Evolutionary conservation across 1,139 yeast genomes (phyloP).

Genomic region (Lodderomyces theae): DNA sequence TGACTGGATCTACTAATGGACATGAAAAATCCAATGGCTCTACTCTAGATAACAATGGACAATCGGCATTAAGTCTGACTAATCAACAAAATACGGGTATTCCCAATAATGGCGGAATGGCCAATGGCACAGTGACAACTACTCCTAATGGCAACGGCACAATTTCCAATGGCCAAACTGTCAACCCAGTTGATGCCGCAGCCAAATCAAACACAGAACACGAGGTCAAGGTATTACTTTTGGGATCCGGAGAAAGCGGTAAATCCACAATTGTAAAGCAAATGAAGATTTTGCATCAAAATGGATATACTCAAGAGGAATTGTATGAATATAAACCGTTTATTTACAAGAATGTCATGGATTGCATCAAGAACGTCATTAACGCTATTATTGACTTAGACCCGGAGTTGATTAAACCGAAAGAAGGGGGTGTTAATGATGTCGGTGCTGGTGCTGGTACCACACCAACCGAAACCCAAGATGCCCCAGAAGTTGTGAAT

Average conservation of each 20-base stretch:
- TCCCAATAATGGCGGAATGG: conserved; percentile 4
- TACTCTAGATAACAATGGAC: conserved; percentile 7
- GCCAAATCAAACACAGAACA: conserved; percentile 18
- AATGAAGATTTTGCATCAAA: conserved; percentile 68
- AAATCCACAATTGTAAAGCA: conserved; percentile 76
- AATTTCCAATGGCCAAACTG: conserved; percentile 5
- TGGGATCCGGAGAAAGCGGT: conserved; percentile 82
- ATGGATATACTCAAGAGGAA: conserved; percentile 66
- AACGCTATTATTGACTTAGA: conserved; percentile 53
- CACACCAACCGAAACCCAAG: conserved; percentile 9
- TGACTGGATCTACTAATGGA: conserved; percentile 3
- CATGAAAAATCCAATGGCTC: conserved; percentile 3
- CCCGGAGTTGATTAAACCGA: conserved; percentile 43
- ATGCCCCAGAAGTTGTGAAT: neutral
- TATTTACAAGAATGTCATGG: conserved; percentile 64
- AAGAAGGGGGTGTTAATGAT: neutral
- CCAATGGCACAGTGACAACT: conserved; percentile 5
- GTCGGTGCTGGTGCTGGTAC: conserved; percentile 15
- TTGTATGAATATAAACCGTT: conserved; percentile 64
- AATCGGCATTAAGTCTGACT: conserved; percentile 2
- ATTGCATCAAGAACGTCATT: conserved; percentile 61
- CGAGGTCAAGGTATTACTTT: conserved; percentile 59
- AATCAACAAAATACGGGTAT: conserved; percentile 5
- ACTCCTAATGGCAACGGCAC: conserved; percentile 7
- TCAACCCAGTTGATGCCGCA: conserved; percentile 16